Evolutionary conservation across 2,329 filamentous ascomycete species (phyloP), one percentile per base, ranked within the genome.

Genomic region (Grosmannia huntii): DNA sequence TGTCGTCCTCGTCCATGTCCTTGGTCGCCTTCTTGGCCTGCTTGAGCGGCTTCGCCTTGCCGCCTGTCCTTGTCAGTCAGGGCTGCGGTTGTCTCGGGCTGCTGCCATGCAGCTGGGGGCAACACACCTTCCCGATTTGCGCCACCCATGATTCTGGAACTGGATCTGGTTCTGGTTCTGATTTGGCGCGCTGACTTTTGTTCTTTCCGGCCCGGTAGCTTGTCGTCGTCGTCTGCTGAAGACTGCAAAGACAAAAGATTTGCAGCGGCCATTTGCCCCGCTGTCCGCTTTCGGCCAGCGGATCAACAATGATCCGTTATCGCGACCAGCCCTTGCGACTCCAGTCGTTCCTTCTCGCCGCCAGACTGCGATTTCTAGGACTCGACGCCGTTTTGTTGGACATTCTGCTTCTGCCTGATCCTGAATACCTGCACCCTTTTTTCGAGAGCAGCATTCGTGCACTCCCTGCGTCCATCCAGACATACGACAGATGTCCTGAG

Each of bases 1-100:
- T 73, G 64, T 96, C 90, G 51, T 95, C 90, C 0, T 96, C 90
- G 70, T 96, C 91, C 60, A 91, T 73, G 1, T 96, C 90, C 73
- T 86, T 87, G 69, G 80, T 78, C 57, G 81, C 79, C 81, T 92
- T 95, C 85, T 96, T 96, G 61, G 89, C 78, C 65, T 86, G 82
- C 85, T 96, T 96, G 74, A 90, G 77, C 66, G 87, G 87, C 82
- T 90, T 90, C 66, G 76, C 83, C 79, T 90, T 91, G 78, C 87
- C 87, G 71, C 86, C 87, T 91, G 62, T 55, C n/a, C 55, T 56
- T 60, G 61, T 65, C 62, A 62, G 54, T 27, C 23, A 44, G 19
- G 41, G 5, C 23, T 50, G 48, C 31, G 31, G 31, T 9, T 10
- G 5, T 10, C 5, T 33, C 31, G 31, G 31, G 31, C 21, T 25